Percentiles rank a stretch among this genome's conserved stretches.
Conservation (phyloP, 225 moss, liverwort and hornwort species). For the Pleurozium schreberi region DNA sequence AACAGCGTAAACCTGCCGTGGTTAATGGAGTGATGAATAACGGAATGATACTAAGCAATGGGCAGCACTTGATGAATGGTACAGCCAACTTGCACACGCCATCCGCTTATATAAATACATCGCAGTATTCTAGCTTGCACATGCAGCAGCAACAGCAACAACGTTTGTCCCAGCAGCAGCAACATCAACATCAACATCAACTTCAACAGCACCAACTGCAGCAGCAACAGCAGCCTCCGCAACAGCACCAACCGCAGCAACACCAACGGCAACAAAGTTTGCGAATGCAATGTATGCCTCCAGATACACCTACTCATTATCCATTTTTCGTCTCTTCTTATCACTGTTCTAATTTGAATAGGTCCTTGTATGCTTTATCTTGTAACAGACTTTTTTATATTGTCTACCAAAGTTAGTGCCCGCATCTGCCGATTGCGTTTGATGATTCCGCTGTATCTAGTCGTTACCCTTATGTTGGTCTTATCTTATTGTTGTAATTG, state of each 20-base stretch:
- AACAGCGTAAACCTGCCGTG: conserved; percentile 39
- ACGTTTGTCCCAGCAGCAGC: conserved; percentile 38
- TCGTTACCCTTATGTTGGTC: neutral
- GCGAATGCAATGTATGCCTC: conserved; percentile 55
- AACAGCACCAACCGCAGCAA: conserved; percentile 27
- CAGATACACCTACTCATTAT: neutral
- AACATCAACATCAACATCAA: conserved; percentile 10
- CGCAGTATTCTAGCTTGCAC: conserved; percentile 67
- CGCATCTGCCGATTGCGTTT: neutral
- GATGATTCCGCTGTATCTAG: neutral
- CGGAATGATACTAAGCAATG: conserved; percentile 61
- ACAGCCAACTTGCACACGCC: conserved; percentile 44
- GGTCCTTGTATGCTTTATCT: neutral
- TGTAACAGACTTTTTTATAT: neutral
- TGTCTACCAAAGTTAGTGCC: neutral
- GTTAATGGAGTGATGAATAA: conserved; percentile 67
- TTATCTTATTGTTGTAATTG: neutral
- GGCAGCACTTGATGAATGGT: conserved; percentile 75
- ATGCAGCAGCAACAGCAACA: conserved; percentile 36
- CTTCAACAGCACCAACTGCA: conserved; percentile 35
- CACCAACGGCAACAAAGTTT: conserved; percentile 46
- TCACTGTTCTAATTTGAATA: neutral
- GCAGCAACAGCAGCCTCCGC: conserved; percentile 10
- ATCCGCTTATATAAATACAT: conserved; percentile 40
- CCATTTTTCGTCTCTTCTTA: neutral